Evolutionary conservation across 1,139 yeast species (phyloP), one percentile per base, ranked within the genome.

Genomic region (Dujonia santamariae): DNA sequence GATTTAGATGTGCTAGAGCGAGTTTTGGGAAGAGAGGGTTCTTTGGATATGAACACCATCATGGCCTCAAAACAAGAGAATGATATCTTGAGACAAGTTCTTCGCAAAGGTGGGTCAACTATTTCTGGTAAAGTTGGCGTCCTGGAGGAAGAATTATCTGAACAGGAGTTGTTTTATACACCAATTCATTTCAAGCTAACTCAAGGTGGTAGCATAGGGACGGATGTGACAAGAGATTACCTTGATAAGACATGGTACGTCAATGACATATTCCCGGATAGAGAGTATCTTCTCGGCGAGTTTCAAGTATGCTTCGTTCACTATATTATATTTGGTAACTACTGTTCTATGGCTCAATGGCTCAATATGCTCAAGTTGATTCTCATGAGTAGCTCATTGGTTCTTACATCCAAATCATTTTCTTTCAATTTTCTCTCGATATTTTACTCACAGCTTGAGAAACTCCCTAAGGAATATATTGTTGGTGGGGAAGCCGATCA

Each of bases 261-360:
- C 2, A 38, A 43, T 9, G 33, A 46, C 34, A 30, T 58, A 7
- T 59, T 40, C 32, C 41, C 48, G 31, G 60, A 53, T 30, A 21
- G 30, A 1, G 56, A 51, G 1, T 25, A 50, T 7, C 35, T 54
- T 11, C 38, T 58, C 4, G 63, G 54, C 2, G 65, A 60, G 38
- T 29, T 59, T 6, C 59, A 59, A 38, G 26, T 57, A 4, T 37
- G 52, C n/a, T 59, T 53, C 28, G 26, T 56, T 2, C 45, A 48
- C 32, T 59, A 58, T 31, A 42, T 60, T 0, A 38, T 58, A 3
- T 38, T 59, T 15, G 63, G 63, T 2, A 60, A 56, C 35, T 48
- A 55, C 32, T 55, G 61, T 32, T 58, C 63, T 2, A 56, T 56
- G n/a, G 41, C 54, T 3, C 64, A 59, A 37, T 60, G 65, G 65